Evolutionary conservation across 2,329 filamentous ascomycete species (phyloP).

Genomic region (Alternaria alternata): DNA sequence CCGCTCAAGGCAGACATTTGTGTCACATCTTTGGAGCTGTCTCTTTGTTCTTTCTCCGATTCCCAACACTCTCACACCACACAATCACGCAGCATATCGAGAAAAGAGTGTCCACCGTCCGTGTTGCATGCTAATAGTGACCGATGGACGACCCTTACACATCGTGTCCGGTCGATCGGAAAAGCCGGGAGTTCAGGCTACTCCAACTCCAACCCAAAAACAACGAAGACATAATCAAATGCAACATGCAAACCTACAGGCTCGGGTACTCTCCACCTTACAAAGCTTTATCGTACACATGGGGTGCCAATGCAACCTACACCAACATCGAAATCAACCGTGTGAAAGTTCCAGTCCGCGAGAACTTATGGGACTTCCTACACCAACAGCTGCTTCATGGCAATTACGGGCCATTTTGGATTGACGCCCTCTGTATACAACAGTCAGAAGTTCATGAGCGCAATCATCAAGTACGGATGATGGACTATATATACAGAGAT

Average conservation of each 20-base stretch:
- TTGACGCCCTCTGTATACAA: constrained; percentile 37
- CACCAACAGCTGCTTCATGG: background rate
- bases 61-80: background rate
- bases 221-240: background rate
- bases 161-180: background rate
- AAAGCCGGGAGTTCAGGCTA: background rate
- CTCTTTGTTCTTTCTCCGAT: background rate
- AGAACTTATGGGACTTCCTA: constrained; percentile 1
- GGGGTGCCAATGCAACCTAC: background rate
- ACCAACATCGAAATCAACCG: background rate
- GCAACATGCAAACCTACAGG: background rate
- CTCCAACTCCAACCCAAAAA: background rate
- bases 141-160: background rate
- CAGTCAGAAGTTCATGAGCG: constrained; percentile 16
- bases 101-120: background rate
- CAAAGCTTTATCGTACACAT: background rate
- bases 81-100: background rate
- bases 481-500: background rate
- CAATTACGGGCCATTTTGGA: constrained; percentile 17
- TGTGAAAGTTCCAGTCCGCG: background rate
- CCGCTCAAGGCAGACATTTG: background rate
- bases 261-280: background rate
- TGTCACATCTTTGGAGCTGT: background rate
- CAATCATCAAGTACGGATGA: constrained; percentile 20
- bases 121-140: background rate